These are phyloP conservation scores for Lipomyces anomalus DNA, from an alignment of 805 yeast genomes.

Conservation along the genomic window DNA sequence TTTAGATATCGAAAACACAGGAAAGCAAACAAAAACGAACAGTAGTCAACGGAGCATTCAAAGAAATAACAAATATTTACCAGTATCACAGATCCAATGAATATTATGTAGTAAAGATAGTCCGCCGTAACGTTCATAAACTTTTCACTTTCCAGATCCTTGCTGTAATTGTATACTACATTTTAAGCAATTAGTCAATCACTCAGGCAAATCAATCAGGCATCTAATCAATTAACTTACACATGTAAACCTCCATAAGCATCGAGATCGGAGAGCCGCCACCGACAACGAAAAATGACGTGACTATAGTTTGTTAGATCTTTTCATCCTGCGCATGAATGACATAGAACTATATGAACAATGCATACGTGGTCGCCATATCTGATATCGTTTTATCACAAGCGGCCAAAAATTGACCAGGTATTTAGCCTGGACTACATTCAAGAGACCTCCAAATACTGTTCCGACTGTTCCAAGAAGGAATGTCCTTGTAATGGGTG, in stretches of 20 bases:
- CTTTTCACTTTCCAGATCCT: conserved; percentile 25
- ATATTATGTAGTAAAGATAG: conserved; percentile 23
- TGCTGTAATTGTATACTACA: conserved; percentile 25
- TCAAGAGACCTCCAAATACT: conserved; percentile 20
- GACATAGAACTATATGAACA: conserved; percentile 1
- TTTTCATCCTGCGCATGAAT: background rate
- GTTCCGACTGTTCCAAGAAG: conserved; percentile 23
- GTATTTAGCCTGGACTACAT: conserved; percentile 10
- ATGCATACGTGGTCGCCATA: conserved; percentile 22
- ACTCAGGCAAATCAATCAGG: background rate
- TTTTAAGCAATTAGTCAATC: background rate
- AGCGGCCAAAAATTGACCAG: conserved; percentile 24
- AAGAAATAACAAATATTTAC: conserved; percentile 11
- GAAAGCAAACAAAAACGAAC: background rate
- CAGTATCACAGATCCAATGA: conserved; percentile 22
- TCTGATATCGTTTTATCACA: conserved; percentile 11
- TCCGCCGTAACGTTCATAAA: conserved; percentile 25
- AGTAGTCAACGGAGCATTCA: background rate
- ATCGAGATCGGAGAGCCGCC: conserved; percentile 24
- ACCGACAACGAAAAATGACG: conserved; percentile 22
- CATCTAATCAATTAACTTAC: too few relatives aligned
- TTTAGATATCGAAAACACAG: background rate
- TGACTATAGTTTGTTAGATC: conserved; percentile 8
- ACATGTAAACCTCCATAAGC: conserved; percentile 26
- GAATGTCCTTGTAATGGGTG: conserved; percentile 22